A percentile compares a stretch with the other conserved stretches of the same genome.
These are phyloP conservation scores for Physcia stellaris DNA, from an alignment of 495 filamentous ascomycete genomes.

Conservation along the genomic window DNA sequence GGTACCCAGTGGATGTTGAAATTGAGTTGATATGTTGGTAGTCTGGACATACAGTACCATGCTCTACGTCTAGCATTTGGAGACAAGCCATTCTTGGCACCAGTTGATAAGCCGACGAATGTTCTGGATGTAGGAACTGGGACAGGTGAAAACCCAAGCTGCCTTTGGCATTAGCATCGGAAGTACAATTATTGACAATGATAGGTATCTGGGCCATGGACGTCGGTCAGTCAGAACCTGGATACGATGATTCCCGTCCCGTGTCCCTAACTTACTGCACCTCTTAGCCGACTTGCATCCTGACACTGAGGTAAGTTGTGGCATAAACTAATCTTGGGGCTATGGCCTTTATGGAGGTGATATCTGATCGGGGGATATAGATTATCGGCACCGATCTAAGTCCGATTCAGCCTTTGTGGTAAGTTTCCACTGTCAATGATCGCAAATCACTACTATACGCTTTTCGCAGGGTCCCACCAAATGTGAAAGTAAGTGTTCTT, in stretches of 20 bases:
- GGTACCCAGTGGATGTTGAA: background rate
- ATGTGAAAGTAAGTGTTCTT: background rate
- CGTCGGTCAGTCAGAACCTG: slow-evolving; percentile 7
- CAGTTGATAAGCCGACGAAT: slow-evolving; percentile 40
- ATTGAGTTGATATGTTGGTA: slow-evolving; percentile 26
- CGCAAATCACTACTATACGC: too few species aligned
- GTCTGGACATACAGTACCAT: slow-evolving; percentile 36
- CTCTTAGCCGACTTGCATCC: background rate
- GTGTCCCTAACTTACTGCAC: background rate
- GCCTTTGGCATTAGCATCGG: background rate
- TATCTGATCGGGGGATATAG: too few species aligned
- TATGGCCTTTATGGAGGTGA: too few species aligned
- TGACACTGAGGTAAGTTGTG: background rate
- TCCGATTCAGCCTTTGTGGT: slow-evolving; percentile 13
- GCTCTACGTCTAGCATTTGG: slow-evolving; percentile 36
- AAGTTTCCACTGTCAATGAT: background rate
- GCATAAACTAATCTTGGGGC: too few species aligned
- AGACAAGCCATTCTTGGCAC: slow-evolving; percentile 46
- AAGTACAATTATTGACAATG: background rate
- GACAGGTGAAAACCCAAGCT: slow-evolving; percentile 18
- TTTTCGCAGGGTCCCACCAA: too few species aligned
- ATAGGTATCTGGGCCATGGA: slow-evolving; percentile 16
- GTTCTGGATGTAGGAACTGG: slow-evolving; percentile 60
- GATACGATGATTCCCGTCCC: background rate
- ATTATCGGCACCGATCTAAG: slow-evolving; percentile 10